These are phyloP conservation scores for Boletus coccyginus DNA, from an alignment of 768 basidiomycete species.

Conservation along the genomic window DNA sequence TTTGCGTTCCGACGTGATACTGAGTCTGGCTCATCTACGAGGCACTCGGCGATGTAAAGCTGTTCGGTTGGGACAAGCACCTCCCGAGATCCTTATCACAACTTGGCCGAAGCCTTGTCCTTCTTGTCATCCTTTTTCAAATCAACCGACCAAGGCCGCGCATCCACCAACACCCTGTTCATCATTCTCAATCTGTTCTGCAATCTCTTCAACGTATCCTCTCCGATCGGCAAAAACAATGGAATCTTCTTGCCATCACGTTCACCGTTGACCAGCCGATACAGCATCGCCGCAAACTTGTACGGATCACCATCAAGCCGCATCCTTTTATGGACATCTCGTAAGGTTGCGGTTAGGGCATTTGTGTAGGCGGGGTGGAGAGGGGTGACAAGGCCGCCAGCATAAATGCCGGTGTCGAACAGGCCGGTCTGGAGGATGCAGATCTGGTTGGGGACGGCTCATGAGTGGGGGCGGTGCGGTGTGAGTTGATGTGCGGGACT, in stretches of 20 bases:
- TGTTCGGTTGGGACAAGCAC: too few relatives aligned
- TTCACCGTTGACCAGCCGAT: not conserved
- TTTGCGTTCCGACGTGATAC: too few relatives aligned
- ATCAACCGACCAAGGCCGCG: constrained; percentile 4
- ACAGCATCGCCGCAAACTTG: constrained; percentile 11
- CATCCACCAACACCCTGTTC: not conserved
- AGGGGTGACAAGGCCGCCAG: not conserved
- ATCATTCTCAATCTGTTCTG: not conserved
- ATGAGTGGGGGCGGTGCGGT: not conserved
- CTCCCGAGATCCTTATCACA: not conserved
- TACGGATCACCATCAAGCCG: constrained; percentile 8
- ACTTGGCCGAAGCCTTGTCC: not conserved
- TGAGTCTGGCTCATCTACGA: too few relatives aligned
- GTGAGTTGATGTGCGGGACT: not conserved
- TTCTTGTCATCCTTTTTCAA: constrained; percentile 2
- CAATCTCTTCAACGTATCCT: constrained; percentile 6
- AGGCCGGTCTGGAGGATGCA: constrained; percentile 16
- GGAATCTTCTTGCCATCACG: constrained; percentile 3
- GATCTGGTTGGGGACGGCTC: not conserved
- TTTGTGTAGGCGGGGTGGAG: constrained; percentile 7
- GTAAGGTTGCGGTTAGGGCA: not conserved
- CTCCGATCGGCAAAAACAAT: constrained; percentile 6
- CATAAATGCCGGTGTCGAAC: constrained; percentile 13
- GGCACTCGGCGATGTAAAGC: too few relatives aligned
- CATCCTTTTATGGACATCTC: not conserved